phyloP scores from a whole-genome alignment of 768 basidiomycete genomes.

The Lactarius trivialis region DNA sequence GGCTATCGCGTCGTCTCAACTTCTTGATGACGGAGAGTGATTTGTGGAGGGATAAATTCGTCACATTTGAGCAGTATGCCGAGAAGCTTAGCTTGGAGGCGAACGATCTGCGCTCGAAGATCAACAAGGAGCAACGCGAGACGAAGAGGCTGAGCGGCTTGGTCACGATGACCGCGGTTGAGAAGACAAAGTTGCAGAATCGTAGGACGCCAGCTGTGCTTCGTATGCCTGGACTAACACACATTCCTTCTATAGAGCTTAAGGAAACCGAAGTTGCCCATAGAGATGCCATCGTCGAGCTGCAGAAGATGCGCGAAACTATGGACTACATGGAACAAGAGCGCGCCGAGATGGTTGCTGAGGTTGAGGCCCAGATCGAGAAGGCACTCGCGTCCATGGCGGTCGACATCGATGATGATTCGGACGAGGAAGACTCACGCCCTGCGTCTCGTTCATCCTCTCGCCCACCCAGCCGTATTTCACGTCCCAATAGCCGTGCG shows the following conservation, averaged over 20 bases:
- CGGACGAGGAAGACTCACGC: conserved; percentile 66
- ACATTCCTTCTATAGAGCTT: conserved; percentile 47
- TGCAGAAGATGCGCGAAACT: conserved; percentile 73
- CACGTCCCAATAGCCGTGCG: conserved; percentile 44
- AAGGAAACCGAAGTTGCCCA: conserved; percentile 78
- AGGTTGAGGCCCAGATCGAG: conserved; percentile 89
- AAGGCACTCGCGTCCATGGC: conserved; percentile 81
- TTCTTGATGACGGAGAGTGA: conserved; percentile 90
- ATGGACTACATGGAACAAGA: conserved; percentile 88
- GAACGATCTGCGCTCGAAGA: conserved; percentile 74
- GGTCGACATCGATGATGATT: conserved; percentile 71
- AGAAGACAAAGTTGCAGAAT: conserved; percentile 70
- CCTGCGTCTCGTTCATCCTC: conserved; percentile 30
- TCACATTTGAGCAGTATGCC: conserved; percentile 90
- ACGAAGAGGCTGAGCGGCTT: conserved; percentile 78
- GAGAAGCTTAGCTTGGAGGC: conserved; percentile 87
- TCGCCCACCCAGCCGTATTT: conserved; percentile 12
- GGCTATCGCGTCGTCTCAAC: conserved; percentile 76
- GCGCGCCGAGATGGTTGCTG: conserved; percentile 86
- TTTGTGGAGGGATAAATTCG: conserved; percentile 89
- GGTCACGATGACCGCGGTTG: conserved; percentile 67
- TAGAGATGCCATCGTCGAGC: conserved; percentile 70
- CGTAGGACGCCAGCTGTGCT: conserved; percentile 43
- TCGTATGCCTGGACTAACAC: background rate
- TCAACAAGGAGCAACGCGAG: conserved; percentile 87